Base-by-base conservation (phyloP, 78 protist species). In the Bodo saltans region DNA sequence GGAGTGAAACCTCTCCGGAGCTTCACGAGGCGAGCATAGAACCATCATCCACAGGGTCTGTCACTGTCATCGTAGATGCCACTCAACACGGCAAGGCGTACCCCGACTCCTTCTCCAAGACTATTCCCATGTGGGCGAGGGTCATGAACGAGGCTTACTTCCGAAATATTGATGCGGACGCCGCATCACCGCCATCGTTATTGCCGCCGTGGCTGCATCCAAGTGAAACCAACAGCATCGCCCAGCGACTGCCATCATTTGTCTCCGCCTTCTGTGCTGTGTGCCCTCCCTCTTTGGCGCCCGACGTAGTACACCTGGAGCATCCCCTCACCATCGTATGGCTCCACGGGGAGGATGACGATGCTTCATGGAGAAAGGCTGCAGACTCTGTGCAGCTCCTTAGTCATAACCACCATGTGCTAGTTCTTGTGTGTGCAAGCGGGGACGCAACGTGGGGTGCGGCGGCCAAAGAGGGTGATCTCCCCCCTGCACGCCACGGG, bases 61-160 rank as follows among this genome's bases (percentile, higher is more conserved):
- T 8, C 72, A 68, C 12, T 30, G 68, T 68, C 68, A 78, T 85
- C 41, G 67, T 85, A 23, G 88, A 85, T 40, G 39, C 83, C 30
- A 85, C 88, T 1, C 32, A 84, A 27, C 83, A 85, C 47, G 88
- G 88, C 33, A 85, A 85, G 72, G 42, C n/a, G 47, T 85, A 3
- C 47, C 88, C 88, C 32, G 88, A 85, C 68, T 32, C 78, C 30
- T 42, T 85, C 37, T 1, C 69, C 17, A 11, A 42, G 53, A 85
- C 88, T 3, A 79, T 85, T 8, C 88, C 88, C 27, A 2, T 85
- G 33, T 85, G 88, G 88, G 60, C 81, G 30, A 67, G 70, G 28
- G 87, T 83, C 33, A 21, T 83, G 29, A 85, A 75, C 81, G 29
- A 30, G 39, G 38, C 78, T 30, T 32, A 37, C 27, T n/a, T n/a